Base-by-base conservation (phyloP, 805 yeast species). In the Metschnikowia vanudenii region DNA sequence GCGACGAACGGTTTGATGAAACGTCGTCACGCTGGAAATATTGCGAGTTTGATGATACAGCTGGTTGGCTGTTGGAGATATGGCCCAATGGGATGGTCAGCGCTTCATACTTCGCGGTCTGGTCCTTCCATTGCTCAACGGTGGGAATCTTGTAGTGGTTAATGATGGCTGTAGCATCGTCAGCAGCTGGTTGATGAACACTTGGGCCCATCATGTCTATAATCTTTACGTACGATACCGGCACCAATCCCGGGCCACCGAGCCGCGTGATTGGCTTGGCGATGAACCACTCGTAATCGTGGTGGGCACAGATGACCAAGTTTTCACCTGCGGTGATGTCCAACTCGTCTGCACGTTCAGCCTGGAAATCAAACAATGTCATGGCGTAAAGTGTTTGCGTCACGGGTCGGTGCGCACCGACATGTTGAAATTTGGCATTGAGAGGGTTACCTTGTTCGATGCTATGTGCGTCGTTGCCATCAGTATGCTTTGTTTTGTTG, bases 241-340 rank as follows among this genome's bases (percentile, higher is more conserved):
- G 99, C 7, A 94, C 95, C 38, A 94, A 74, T 1, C 99, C 99
- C 0, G 98, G 98, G 0, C 97, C 99, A 20, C 99, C 98, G 32
- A 94, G 73, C 45, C 97, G 75, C 49, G 92, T 95, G 36, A 94
- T 87, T 12, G 97, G 97, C 64, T 94, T 94, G 4, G 97, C 98
- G 49, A 94, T 94, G 58, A 90, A 91, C 99, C 99, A 94, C 68
- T 95, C 99, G 54, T 75, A 86, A 46, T 89, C 90, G 61, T 92
- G 96, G 66, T 92, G 97, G 2, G 99, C 99, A 67, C 97, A 92
- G 11, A 95, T 81, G 26, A 91, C 87, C 51, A 94, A 78, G 57
- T 87, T 85, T 58, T 94, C 99, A 32, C 97, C 97, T 1, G 87
- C 87, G 24, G 66, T 61, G 2, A 92, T 88, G 52, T 85, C 84